A percentile compares a stretch with the other conserved stretches of the same genome.
Evolutionary conservation across 345 rosid species (phyloP).

Genomic region (Nephelium lappaceum): DNA sequence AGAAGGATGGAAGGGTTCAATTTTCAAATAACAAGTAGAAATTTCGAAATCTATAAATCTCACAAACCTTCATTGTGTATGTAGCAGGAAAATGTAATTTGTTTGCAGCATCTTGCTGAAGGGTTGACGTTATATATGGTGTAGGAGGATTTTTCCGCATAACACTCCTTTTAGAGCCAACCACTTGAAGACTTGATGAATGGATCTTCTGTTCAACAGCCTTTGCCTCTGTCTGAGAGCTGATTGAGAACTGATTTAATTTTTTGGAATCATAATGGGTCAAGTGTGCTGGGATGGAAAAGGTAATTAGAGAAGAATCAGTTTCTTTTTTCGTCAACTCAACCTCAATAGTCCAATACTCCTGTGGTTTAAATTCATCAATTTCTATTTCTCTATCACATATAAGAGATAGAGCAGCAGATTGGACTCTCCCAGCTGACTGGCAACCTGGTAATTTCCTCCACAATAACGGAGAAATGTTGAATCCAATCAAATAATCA

Average conservation of each 20-base stretch:
- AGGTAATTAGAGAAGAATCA: slow-evolving; percentile 27
- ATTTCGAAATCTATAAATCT: slow-evolving; percentile 11
- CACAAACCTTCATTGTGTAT: slow-evolving; percentile 83
- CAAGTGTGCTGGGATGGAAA: slow-evolving; percentile 61
- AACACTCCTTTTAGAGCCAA: slow-evolving; percentile 54
- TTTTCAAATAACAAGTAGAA: not conserved
- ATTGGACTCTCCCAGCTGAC: slow-evolving; percentile 98
- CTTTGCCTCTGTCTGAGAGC: slow-evolving; percentile 57
- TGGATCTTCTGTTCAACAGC: slow-evolving; percentile 59
- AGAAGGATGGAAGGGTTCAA: not conserved
- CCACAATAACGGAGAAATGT: slow-evolving; percentile 94
- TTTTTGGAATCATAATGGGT: slow-evolving; percentile 65
- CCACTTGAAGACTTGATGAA: slow-evolving; percentile 55
- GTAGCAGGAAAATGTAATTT: slow-evolving; percentile 72
- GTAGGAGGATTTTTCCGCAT: slow-evolving; percentile 78
- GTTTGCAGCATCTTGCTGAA: slow-evolving; percentile 99
- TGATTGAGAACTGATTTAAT: slow-evolving; percentile 75
- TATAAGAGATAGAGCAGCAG: slow-evolving; percentile 90
- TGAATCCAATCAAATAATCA: slow-evolving; percentile 95
- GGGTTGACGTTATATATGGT: slow-evolving; percentile 95
- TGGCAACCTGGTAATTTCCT: slow-evolving; percentile 97
- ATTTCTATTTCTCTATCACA: slow-evolving; percentile 94
- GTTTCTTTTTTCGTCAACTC: slow-evolving; percentile 43
- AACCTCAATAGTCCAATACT: slow-evolving; percentile 79
- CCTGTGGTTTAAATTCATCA: slow-evolving; percentile 82